Evolutionary conservation across 2,329 filamentous ascomycete species (phyloP).

Genomic region (Epichloe typhina): DNA sequence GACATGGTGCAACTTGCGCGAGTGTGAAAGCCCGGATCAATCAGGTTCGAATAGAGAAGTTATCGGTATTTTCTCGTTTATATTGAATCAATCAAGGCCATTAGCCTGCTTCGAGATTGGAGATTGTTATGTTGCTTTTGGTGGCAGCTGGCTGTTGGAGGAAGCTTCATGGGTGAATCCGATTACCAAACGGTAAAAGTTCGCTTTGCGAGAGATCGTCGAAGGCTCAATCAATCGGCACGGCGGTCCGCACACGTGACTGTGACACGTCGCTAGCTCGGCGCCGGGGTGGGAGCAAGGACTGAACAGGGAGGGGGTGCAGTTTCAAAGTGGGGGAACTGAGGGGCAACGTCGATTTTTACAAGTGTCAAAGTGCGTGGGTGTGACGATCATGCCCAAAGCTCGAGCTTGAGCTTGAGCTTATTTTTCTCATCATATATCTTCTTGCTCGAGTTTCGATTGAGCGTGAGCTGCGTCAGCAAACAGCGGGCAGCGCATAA

Average conservation of each 20-base stretch:
- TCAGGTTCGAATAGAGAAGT: too few relatives aligned
- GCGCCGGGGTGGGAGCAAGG: too few relatives aligned
- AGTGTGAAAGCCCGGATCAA: too few relatives aligned
- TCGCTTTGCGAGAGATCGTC: neutral
- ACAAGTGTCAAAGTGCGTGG: neutral
- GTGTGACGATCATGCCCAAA: neutral
- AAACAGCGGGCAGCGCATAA: neutral
- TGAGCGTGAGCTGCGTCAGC: neutral
- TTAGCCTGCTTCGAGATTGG: too few relatives aligned
- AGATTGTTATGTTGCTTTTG: too few relatives aligned
- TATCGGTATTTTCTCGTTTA: neutral
- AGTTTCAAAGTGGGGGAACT: slow-evolving; percentile 1
- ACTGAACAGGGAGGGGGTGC: neutral
- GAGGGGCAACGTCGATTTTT: neutral
- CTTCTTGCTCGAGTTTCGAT: too few relatives aligned
- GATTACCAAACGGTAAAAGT: neutral
- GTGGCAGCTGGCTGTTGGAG: too few relatives aligned
- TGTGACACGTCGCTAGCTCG: neutral
- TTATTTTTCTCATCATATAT: neutral
- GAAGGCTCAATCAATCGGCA: neutral
- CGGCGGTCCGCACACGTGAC: neutral
- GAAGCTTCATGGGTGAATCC: neutral
- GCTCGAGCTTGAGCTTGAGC: neutral
- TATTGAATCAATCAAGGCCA: neutral
- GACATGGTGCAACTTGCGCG: neutral